A percentile compares a stretch with the other conserved stretches of the same genome.
phyloP scores from a whole-genome alignment of 2,329 filamentous ascomycete species.

The Pseudocercospora ulei region DNA sequence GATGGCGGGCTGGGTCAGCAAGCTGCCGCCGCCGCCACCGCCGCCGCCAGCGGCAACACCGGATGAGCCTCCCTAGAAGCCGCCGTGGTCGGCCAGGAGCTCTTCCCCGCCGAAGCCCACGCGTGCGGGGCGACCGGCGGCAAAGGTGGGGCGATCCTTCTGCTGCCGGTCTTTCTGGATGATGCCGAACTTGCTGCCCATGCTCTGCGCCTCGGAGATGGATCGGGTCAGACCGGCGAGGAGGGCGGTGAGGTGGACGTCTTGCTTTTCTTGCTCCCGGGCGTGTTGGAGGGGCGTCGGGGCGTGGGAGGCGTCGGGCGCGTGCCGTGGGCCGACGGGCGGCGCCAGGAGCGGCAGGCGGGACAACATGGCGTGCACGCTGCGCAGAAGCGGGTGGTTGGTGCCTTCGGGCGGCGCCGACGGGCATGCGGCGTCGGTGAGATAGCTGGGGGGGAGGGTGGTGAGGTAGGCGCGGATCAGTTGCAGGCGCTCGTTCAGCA shows the following conservation, averaged over 20 bases:
- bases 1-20: too few species aligned
- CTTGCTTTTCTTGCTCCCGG: constrained; percentile 66
- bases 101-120: constrained; percentile 16
- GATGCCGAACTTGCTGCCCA: constrained; percentile 61
- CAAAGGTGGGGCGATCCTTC: too few species aligned
- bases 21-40: constrained; percentile 1
- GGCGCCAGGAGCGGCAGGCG: constrained; percentile 75
- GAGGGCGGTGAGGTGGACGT: constrained; percentile 68
- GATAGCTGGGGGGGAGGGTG: constrained; percentile 57
- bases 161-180: constrained; percentile 37
- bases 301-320: constrained; percentile 49
- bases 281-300: constrained; percentile 23
- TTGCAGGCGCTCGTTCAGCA: constrained; percentile 58
- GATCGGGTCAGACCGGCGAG: constrained; percentile 66
- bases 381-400: constrained; percentile 67
- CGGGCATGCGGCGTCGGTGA: constrained; percentile 41
- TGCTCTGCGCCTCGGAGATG: constrained; percentile 58
- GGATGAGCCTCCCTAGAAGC: constrained; percentile 15
- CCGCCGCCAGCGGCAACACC: neutral
- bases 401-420: constrained; percentile 35
- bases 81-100: constrained; percentile 19
- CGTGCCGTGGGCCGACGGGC: constrained; percentile 54
- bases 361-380: constrained; percentile 74
- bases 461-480: constrained; percentile 60
- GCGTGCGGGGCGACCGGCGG: too few species aligned